phyloP scores from a whole-genome alignment of 192 early-diverging fungal species.

The Umbelopsis vinacea region DNA sequence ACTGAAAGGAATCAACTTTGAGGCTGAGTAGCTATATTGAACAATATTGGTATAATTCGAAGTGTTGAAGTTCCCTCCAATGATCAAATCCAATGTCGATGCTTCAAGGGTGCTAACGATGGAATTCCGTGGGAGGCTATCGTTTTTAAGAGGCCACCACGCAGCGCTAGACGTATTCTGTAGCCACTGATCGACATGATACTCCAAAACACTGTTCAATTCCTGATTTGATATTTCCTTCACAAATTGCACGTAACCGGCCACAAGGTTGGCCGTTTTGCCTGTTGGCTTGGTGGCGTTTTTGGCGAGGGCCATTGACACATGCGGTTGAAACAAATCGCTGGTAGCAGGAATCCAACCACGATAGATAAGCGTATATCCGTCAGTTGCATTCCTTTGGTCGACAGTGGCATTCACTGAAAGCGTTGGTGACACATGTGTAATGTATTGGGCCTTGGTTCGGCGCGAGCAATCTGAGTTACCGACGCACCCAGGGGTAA shows the following conservation, averaged over 20 bases:
- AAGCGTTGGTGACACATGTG: conserved; percentile 23
- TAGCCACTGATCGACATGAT: conserved; percentile 11
- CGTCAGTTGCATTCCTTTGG: conserved; percentile 31
- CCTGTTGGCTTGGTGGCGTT: conserved; percentile 22
- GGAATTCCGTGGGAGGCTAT: conserved; percentile 43
- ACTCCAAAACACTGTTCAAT: conserved; percentile 31
- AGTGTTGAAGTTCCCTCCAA: conserved; percentile 66
- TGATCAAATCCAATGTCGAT: conserved; percentile 37
- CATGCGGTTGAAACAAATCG: conserved; percentile 24
- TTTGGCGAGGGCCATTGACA: conserved; percentile 17
- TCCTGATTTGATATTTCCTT: conserved; percentile 12
- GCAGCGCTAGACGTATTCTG: conserved; percentile 8
- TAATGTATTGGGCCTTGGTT: conserved; percentile 31
- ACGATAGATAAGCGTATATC: conserved; percentile 24
- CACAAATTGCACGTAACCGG: conserved; percentile 32
- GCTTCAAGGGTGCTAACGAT: conserved; percentile 50
- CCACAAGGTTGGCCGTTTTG: conserved; percentile 27
- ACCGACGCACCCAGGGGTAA: conserved; percentile 39
- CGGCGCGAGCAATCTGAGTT: conserved; percentile 29
- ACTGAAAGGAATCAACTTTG: conserved; percentile 2
- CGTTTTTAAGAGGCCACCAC: conserved; percentile 28
- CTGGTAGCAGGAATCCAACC: conserved; percentile 25
- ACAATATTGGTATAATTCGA: conserved; percentile 58
- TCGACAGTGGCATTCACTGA: conserved; percentile 20
- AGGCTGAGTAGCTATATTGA: conserved; percentile 46